Evolutionary conservation across 1,284 basidiomycete species (phyloP).

Genomic region (Pseudozyma sp.): DNA sequence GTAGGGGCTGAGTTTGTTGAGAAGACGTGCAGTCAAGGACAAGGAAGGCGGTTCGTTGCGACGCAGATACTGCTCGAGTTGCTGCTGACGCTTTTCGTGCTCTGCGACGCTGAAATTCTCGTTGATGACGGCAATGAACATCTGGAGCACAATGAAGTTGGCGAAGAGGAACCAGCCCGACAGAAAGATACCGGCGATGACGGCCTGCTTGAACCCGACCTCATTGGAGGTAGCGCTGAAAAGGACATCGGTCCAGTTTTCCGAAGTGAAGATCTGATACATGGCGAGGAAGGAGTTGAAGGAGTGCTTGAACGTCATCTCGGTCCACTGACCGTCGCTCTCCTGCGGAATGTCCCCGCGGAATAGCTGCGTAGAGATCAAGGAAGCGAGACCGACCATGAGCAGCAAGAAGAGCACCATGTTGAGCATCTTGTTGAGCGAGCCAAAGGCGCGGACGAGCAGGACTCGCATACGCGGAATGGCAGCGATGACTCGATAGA

Average conservation of each 20-base stretch:
- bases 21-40: constrained; percentile 68
- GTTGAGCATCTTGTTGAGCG: constrained; percentile 89
- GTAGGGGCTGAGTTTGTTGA: constrained; percentile 87
- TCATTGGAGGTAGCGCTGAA: constrained; percentile 79
- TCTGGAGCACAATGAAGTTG: constrained; percentile 94
- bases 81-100: constrained; percentile 85
- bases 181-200: constrained; percentile 81
- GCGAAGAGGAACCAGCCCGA: constrained; percentile 90
- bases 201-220: constrained; percentile 77
- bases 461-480: constrained; percentile 79
- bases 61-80: constrained; percentile 75
- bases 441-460: constrained; percentile 81
- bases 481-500: constrained; percentile 92
- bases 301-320: constrained; percentile 87
- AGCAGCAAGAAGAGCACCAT: constrained; percentile 93
- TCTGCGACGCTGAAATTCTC: constrained; percentile 96
- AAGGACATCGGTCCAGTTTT: constrained; percentile 91
- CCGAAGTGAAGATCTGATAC: constrained; percentile 90
- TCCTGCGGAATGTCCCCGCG: constrained; percentile 79
- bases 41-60: constrained; percentile 66
- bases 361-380: constrained; percentile 79
- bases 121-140: constrained; percentile 99
- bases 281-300: constrained; percentile 89
- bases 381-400: constrained; percentile 86
- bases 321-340: constrained; percentile 64